These are phyloP conservation scores for Porcisia hertigi DNA, from an alignment of 208 protist genomes.

Conservation along the genomic window DNA sequence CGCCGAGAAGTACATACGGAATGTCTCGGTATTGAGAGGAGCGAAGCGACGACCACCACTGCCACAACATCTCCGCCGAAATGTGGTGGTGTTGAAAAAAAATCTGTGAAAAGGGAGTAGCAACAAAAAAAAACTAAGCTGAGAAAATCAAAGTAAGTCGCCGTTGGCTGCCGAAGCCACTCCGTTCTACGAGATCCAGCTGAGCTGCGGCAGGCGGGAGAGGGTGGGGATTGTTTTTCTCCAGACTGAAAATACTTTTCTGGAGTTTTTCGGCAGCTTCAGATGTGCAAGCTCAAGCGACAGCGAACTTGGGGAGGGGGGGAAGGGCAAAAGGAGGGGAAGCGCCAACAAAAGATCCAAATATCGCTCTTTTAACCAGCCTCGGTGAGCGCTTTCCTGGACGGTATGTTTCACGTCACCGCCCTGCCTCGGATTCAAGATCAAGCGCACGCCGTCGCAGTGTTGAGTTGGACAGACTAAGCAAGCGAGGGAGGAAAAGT, in stretches of 20 bases:
- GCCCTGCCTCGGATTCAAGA: background rate
- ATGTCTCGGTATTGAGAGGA: conserved; percentile 39
- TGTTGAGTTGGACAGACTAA: background rate
- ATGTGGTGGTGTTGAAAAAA: background rate
- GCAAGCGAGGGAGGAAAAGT: background rate
- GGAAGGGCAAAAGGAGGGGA: too few species aligned
- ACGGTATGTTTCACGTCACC: background rate
- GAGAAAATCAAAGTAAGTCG: background rate
- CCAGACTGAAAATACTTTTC: too few species aligned
- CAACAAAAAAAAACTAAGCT: background rate
- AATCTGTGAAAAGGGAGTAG: background rate
- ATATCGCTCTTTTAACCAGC: background rate
- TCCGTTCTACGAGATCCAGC: too few species aligned
- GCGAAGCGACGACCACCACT: conserved; percentile 26
- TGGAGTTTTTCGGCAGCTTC: too few species aligned
- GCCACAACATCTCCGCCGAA: background rate
- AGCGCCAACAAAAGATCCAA: background rate
- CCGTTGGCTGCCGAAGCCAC: background rate
- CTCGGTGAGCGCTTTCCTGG: background rate
- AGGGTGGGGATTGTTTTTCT: too few species aligned
- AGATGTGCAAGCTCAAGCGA: too few species aligned
- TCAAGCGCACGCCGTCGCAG: background rate
- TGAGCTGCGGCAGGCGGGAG: too few species aligned
- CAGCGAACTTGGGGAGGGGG: too few species aligned
- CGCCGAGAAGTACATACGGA: conserved; percentile 63